Percentiles rank a stretch among this genome's conserved stretches.
Evolutionary conservation across 768 basidiomycete genomes (phyloP).

Genomic region (Symmetrospora coprosmae): DNA sequence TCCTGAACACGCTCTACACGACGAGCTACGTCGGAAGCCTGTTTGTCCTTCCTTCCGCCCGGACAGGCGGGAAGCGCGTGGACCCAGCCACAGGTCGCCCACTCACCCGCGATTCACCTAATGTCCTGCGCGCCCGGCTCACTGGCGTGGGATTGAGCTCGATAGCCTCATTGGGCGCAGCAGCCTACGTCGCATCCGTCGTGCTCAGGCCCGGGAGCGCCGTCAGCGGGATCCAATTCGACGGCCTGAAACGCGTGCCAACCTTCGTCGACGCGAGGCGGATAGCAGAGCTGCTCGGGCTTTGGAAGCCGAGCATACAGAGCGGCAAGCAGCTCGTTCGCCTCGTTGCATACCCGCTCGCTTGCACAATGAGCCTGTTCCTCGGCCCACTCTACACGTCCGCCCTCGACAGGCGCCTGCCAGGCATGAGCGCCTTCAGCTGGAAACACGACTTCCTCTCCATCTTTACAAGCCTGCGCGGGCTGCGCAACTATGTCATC

Average conservation of each 20-base stretch:
- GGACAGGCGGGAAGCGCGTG: slow-evolving; percentile 5
- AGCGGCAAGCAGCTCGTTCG: slow-evolving; percentile 2
- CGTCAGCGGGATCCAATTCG: not conserved
- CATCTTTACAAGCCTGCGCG: slow-evolving; percentile 34
- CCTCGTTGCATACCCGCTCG: slow-evolving; percentile 30
- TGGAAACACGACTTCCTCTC: not conserved
- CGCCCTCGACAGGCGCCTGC: slow-evolving; percentile 34
- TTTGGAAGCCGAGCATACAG: slow-evolving; percentile 15
- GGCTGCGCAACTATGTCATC: slow-evolving; percentile 53
- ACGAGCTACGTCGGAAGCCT: slow-evolving; percentile 25
- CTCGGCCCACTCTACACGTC: slow-evolving; percentile 36
- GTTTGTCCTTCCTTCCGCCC: slow-evolving; percentile 21
- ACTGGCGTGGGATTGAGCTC: slow-evolving; percentile 55
- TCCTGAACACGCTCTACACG: slow-evolving; percentile 10
- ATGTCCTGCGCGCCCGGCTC: slow-evolving; percentile 67
- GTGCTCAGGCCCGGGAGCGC: not conserved
- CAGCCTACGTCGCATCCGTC: slow-evolving; percentile 38
- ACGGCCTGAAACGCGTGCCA: not conserved
- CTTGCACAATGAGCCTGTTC: slow-evolving; percentile 37
- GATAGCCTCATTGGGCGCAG: slow-evolving; percentile 44
- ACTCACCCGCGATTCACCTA: slow-evolving; percentile 46
- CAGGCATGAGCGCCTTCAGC: slow-evolving; percentile 26
- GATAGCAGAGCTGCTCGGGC: slow-evolving; percentile 13
- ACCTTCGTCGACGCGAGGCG: not conserved
- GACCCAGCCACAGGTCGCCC: slow-evolving; percentile 10